Base-by-base conservation (phyloP, 2,329 filamentous ascomycete species). In the Teratosphaeria pseudoeucalypti region DNA sequence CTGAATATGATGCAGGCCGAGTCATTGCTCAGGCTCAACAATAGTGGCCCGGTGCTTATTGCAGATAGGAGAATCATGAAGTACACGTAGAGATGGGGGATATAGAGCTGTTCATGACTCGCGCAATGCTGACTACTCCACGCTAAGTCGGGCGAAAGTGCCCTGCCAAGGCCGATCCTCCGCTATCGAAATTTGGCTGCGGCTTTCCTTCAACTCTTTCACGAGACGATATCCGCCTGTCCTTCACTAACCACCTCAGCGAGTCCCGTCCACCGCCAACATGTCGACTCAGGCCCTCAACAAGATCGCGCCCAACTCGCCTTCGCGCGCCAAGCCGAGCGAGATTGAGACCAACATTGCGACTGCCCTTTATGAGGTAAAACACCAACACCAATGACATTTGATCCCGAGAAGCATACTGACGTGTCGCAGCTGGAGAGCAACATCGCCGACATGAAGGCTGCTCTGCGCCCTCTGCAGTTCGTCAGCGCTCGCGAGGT, bases 401-500 rank as follows among this genome's bases (percentile, higher is more conserved):
- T 11, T 49, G 43, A 5, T 49, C 23, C 6, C 4, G 43, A 7
- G n/a, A 1, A 6, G 23, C 23, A 2, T 16, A 19, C 43, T 49
- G 43, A 49, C 43, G 9, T 19, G n/a, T 49, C 19, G 6, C n/a
- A 49, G 77, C 90, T 99, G 81, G 94, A 99, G 90, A 92, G 87
- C 83, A 96, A 96, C 87, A 96, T 94, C 76, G 84, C 91, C 78
- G 94, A 99, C 82, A 89, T 99, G 82, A 95, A 92, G 89, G 85
- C 85, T 75, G 88, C 91, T 72, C 88, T 99, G 77, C 88, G 94
- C 77, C 94, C 94, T 79, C 87, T 99, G 81, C 94, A 99, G 86
- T 92, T 99, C 81, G 90, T 95, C 79, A 95, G 90, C 82, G 94
- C 94, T 78, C 90, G 92, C 81, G 94, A 99, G 92, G 94, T 99